phyloP scores from a whole-genome alignment of 345 rosid species.

The rapeseed (Brassica napus) region DNA sequence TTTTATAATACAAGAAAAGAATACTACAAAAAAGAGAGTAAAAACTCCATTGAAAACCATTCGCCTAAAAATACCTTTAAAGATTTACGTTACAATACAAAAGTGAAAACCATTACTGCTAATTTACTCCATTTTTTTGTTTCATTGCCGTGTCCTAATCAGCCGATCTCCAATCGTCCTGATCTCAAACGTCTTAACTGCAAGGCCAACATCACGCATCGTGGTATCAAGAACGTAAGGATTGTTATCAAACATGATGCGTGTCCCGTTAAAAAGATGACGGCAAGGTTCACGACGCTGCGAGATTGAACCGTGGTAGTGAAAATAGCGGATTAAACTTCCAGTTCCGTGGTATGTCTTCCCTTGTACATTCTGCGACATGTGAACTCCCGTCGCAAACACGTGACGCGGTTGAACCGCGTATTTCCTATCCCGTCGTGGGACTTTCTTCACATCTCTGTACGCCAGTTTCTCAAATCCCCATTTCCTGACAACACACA shows the following conservation, averaged over 20 bases:
- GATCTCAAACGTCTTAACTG: conserved; percentile 65
- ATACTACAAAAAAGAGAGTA: neutral
- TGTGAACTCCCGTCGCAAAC: conserved; percentile 82
- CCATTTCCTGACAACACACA: conserved; percentile 66
- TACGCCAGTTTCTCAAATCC: conserved; percentile 91
- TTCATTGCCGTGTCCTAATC: conserved; percentile 42
- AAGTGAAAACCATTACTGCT: conserved; percentile 40
- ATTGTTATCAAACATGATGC: conserved; percentile 49
- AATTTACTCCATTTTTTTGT: conserved; percentile 38
- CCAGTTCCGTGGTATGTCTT: conserved; percentile 61
- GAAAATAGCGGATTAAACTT: conserved; percentile 61
- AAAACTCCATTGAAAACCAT: neutral
- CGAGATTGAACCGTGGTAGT: conserved; percentile 84
- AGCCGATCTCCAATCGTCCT: conserved; percentile 41
- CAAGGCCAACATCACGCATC: conserved; percentile 59
- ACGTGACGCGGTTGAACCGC: conserved; percentile 80
- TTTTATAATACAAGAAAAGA: conserved; percentile 35
- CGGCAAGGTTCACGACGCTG: conserved; percentile 76
- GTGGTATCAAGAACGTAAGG: conserved; percentile 72
- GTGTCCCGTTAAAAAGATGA: conserved; percentile 48
- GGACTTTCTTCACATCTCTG: conserved; percentile 66
- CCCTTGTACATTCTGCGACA: conserved; percentile 83
- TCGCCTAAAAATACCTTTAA: conserved; percentile 20
- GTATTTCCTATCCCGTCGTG: conserved; percentile 79
- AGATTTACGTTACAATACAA: conserved; percentile 14